Conservation (phyloP, 257 asterid species). For the Nicotiana noctiflora region DNA sequence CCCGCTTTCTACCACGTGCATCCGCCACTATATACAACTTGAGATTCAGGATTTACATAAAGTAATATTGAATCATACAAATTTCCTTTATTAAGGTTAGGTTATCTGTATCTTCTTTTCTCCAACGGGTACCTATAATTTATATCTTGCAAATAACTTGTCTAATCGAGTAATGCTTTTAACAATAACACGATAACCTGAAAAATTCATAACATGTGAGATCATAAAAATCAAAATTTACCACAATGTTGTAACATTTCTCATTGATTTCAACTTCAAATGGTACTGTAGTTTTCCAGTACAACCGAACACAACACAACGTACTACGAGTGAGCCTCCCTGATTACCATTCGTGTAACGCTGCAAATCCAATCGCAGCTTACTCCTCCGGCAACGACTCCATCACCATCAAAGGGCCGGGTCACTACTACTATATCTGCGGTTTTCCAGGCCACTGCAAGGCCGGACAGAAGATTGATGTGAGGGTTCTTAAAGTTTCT, state of each 20-base stretch:
- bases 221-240: background rate
- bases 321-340: slow-evolving; percentile 48
- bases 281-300: slow-evolving; percentile 35
- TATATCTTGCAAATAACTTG: too few relatives aligned
- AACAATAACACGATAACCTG: background rate
- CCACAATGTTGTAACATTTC: background rate
- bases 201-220: background rate
- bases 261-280: background rate
- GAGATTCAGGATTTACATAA: too few relatives aligned
- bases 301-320: slow-evolving; percentile 32
- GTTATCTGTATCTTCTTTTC: too few relatives aligned
- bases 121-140: too few relatives aligned
- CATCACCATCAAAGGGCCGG: slow-evolving; percentile 26
- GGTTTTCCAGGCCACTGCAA: slow-evolving; percentile 62
- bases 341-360: slow-evolving; percentile 38
- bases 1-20: too few relatives aligned
- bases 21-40: too few relatives aligned
- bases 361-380: slow-evolving; percentile 30
- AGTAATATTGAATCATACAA: too few relatives aligned
- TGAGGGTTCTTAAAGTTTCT: slow-evolving; percentile 31
- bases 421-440: slow-evolving; percentile 55
- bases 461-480: slow-evolving; percentile 56
- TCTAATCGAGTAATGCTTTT: background rate
- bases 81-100: too few relatives aligned
- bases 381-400: slow-evolving; percentile 51